Evolutionary conservation across 2,329 filamentous ascomycete genomes (phyloP).

Genomic region (Aspergillus japonicus): DNA sequence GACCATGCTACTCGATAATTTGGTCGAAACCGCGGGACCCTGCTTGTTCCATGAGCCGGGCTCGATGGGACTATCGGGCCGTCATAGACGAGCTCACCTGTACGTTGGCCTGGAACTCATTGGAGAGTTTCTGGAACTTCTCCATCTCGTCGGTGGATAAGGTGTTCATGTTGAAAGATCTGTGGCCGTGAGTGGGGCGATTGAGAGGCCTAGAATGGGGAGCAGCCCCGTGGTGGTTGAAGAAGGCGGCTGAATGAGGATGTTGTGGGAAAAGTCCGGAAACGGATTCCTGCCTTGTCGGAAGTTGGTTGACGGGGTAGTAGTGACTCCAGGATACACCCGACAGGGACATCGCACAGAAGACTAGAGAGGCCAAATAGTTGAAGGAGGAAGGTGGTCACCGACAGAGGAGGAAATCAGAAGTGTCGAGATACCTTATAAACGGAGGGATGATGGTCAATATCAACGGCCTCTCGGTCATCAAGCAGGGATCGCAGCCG

Average conservation of each 20-base stretch:
- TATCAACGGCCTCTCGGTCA: not conserved
- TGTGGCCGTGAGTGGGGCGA: slow-evolving; percentile 7
- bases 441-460: slow-evolving; percentile 3
- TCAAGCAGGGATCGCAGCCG: not conserved
- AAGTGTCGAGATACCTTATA: slow-evolving; percentile 10
- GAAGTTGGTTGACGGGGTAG: slow-evolving; percentile 31
- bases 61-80: not conserved
- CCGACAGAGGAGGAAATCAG: slow-evolving; percentile 14
- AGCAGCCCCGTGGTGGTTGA: slow-evolving; percentile 24
- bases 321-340: slow-evolving; percentile 34
- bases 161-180: slow-evolving; percentile 36
- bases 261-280: slow-evolving; percentile 24
- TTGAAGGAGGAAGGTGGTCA: not conserved
- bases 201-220: slow-evolving; percentile 23
- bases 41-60: slow-evolving; percentile 24
- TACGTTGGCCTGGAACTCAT: slow-evolving; percentile 58
- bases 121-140: slow-evolving; percentile 61
- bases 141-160: slow-evolving; percentile 56
- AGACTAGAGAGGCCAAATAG: slow-evolving; percentile 1
- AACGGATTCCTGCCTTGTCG: slow-evolving; percentile 29
- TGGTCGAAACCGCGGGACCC: slow-evolving; percentile 81
- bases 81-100: slow-evolving; percentile 42
- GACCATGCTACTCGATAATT: slow-evolving; percentile 73
- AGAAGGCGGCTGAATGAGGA: slow-evolving; percentile 22
- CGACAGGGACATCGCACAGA: slow-evolving; percentile 40